Evolutionary conservation across 768 basidiomycete species (phyloP).

Genomic region (Kondoa malvinella): DNA sequence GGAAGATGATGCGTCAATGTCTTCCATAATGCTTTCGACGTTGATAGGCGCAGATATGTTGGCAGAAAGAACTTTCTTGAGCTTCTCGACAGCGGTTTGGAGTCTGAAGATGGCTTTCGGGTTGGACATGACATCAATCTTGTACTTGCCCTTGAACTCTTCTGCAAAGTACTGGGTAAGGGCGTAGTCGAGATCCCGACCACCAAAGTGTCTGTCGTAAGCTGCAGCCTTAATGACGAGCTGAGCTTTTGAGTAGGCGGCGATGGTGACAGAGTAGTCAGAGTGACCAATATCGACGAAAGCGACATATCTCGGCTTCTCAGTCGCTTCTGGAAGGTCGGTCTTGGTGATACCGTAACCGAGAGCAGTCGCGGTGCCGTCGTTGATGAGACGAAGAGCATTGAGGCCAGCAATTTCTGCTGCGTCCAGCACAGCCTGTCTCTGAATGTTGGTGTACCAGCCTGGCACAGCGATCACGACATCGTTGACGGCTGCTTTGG

Average conservation of each 20-base stretch:
- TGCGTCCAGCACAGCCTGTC: conserved; percentile 75
- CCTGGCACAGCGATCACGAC: conserved; percentile 91
- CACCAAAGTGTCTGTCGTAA: conserved; percentile 84
- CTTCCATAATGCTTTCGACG: conserved; percentile 92
- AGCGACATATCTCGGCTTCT: conserved; percentile 66
- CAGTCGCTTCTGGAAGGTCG: conserved; percentile 66
- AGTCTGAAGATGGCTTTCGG: conserved; percentile 91
- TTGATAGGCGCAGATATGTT: conserved; percentile 74
- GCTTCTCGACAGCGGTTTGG: conserved; percentile 66
- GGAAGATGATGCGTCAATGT: conserved; percentile 76
- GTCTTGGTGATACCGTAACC: conserved; percentile 98
- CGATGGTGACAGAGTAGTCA: conserved; percentile 64
- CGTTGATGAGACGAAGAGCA: conserved; percentile 86
- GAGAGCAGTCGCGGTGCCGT: conserved; percentile 85
- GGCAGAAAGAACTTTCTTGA: conserved; percentile 92
- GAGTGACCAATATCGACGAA: conserved; percentile 96
- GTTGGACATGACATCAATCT: conserved; percentile 78
- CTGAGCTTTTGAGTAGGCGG: conserved; percentile 87
- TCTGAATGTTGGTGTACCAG: conserved; percentile 88
- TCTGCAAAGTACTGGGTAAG: conserved; percentile 72
- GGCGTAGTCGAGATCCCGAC: conserved; percentile 86
- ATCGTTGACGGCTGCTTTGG: conserved; percentile 71
- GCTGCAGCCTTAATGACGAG: conserved; percentile 71
- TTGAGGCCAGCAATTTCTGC: conserved; percentile 78
- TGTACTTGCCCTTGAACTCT: conserved; percentile 94